Base-by-base conservation (phyloP, 306 rosid species). In the Glycine tomentella region DNA sequence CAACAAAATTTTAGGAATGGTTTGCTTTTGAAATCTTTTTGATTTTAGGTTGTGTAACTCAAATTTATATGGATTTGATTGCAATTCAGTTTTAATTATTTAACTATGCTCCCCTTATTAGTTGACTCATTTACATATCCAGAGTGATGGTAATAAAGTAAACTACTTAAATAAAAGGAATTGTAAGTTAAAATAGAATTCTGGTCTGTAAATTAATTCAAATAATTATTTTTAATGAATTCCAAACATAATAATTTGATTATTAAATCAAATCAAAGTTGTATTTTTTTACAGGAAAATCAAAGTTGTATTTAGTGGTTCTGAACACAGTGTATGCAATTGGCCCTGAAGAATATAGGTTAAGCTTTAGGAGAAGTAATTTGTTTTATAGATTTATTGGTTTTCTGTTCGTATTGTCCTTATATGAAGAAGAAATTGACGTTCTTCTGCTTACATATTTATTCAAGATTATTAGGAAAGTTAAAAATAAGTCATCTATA, bases 391-490 rank as follows among this genome's bases (percentile, higher is more conserved):
- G 8, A 45, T 7, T 7, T 38, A 5, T 38, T 38, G 31, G 31
- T 38, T 38, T 36, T 36, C 5, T 67, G 67, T 59, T 59, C 1
- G 42, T 9, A 61, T 25, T 62, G 40, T 61, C n/a, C 34, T 74
- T 80, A 16, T 52, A 6, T 65, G 31, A 20, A 38, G 31, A 25
- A 25, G 31, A 25, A 25, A 25, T 25, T 1, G 31, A 25, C 31
- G 63, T 3, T 16, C 11, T 59, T 67, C 31, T 61, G 46, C 50
- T 63, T 45, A 48, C 57, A 12, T 55, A 16, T 72, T 49, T 50
- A 72, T 25, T 34, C 72, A 53, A 62, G 15, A 69, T 73, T n/a
- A n/a, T n/a, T n/a, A n/a, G 8, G n/a, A 69, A 25, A 58, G 78
- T n/a, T 69, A 72, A 80, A 53, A 52, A 31, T 9, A 69, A 79